Evolutionary conservation across 2,329 filamentous ascomycete species (phyloP).

Genomic region (Arthrobotrys entomopaga): DNA sequence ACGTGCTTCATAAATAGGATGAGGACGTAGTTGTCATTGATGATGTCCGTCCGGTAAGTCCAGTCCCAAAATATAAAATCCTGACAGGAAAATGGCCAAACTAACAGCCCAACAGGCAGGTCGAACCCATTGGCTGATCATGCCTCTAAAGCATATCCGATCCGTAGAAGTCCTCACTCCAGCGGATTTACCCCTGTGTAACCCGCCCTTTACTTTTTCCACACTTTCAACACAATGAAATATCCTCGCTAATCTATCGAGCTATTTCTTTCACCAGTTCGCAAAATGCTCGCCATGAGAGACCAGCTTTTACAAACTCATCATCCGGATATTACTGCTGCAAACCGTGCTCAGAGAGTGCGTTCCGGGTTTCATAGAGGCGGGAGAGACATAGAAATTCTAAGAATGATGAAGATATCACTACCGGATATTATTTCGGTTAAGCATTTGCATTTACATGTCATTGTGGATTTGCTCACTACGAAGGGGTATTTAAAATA

Average conservation of each 20-base stretch:
- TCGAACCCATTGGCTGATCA: constrained; percentile 45
- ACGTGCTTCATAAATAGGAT: constrained; percentile 12
- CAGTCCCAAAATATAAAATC: not conserved
- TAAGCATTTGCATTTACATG: constrained; percentile 46
- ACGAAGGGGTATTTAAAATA: constrained; percentile 28
- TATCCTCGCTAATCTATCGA: not conserved
- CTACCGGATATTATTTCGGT: constrained; percentile 47
- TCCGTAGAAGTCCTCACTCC: constrained; percentile 42
- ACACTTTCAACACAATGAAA: constrained; percentile 37
- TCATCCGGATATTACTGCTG: constrained; percentile 35
- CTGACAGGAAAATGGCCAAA: not conserved
- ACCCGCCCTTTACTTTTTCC: constrained; percentile 12
- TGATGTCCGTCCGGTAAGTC: constrained; percentile 36
- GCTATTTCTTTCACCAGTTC: constrained; percentile 22
- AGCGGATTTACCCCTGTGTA: constrained; percentile 50
- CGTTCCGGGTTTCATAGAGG: constrained; percentile 45
- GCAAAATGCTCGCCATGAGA: constrained; percentile 44
- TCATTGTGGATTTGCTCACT: constrained; percentile 35
- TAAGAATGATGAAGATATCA: constrained; percentile 15
- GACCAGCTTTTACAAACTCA: constrained; percentile 31
- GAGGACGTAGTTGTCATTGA: constrained; percentile 47
- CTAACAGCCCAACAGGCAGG: constrained; percentile 28
- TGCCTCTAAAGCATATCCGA: constrained; percentile 47
- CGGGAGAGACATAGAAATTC: constrained; percentile 16
- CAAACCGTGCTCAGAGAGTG: constrained; percentile 12